Evolutionary conservation across 129 eudicot genomes (phyloP), one percentile per base, ranked within the genome.

Genomic region (Smallanthus sonchifolius): DNA sequence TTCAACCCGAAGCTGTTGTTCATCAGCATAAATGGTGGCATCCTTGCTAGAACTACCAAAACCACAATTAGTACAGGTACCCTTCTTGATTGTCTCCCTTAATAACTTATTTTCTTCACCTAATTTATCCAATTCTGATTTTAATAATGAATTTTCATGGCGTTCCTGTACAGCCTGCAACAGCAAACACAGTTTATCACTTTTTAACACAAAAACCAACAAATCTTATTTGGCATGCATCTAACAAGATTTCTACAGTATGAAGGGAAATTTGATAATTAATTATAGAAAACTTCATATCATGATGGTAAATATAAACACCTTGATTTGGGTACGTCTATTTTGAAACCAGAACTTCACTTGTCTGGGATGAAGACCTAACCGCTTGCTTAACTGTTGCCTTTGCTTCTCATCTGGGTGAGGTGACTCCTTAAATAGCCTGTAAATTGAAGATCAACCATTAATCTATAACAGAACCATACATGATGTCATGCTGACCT

Each of bases 361-460:
- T 87, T 95, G 99, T 67, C 96, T 87, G 19, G 99, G 96, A 84
- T 88, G 90, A 75, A 95, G 99, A 51, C 99, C 99, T 79, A 91
- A 83, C 64, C 84, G 89, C 79, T 85, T 88, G 90, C 99, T 95
- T 67, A 95, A 86, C 28, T 88, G 84, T 74, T 85, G 96, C 75
- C 99, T 79, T 80, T 95, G 99, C 87, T 89, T 95, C 85, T 95
- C 99, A 85, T 95, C 99, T 28, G 99, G 99, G 80, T 95, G 99
- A 34, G 99, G 99, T 43, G 99, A 95, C 84, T 95, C 99, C 80
- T 91, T 95, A 67, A 95, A 95, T 42, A 95, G 74, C 69, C 99
- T 95, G 90, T 82, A 84, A 47, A 61, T 45, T 28, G 61, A 24
- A 72, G 51, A 20, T 40, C 60, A 52, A 17, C 67, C 70, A 71